Evolutionary conservation across 805 yeast genomes (phyloP).

Genomic region (Zygoascus tannicola): DNA sequence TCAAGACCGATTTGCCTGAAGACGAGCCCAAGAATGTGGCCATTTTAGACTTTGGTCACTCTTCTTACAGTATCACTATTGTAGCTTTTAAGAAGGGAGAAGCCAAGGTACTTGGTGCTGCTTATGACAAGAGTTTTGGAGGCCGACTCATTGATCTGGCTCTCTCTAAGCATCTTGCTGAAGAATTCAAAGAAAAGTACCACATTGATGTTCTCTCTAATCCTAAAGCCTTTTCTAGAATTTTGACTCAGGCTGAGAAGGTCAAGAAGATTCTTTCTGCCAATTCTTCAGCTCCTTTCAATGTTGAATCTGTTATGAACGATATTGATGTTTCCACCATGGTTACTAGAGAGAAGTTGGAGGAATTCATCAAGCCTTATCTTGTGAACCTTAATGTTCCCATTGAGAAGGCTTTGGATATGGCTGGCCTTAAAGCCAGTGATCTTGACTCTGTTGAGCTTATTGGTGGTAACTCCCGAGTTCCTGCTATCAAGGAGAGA

Average conservation of each 20-base stretch:
- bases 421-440: slow-evolving; percentile 60
- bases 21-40: slow-evolving; percentile 86
- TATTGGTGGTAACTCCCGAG: slow-evolving; percentile 98
- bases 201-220: slow-evolving; percentile 86
- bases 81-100: slow-evolving; percentile 95
- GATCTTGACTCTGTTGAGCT: slow-evolving; percentile 89
- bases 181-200: slow-evolving; percentile 82
- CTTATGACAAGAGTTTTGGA: slow-evolving; percentile 93
- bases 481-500: slow-evolving; percentile 81
- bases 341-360: slow-evolving; percentile 84
- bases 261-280: slow-evolving; percentile 96
- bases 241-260: slow-evolving; percentile 82
- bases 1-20: slow-evolving; percentile 94
- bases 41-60: slow-evolving; percentile 94
- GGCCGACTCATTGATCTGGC: slow-evolving; percentile 95
- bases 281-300: slow-evolving; percentile 87
- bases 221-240: slow-evolving; percentile 93
- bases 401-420: slow-evolving; percentile 68
- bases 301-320: slow-evolving; percentile 92
- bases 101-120: slow-evolving; percentile 83
- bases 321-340: slow-evolving; percentile 92
- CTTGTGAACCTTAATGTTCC: slow-evolving; percentile 70
- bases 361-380: slow-evolving; percentile 77
- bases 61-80: slow-evolving; percentile 82
- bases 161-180: slow-evolving; percentile 89